These are phyloP conservation scores for Cyphellophora europaea DNA, from an alignment of 2,329 filamentous ascomycete genomes.

Conservation along the genomic window DNA sequence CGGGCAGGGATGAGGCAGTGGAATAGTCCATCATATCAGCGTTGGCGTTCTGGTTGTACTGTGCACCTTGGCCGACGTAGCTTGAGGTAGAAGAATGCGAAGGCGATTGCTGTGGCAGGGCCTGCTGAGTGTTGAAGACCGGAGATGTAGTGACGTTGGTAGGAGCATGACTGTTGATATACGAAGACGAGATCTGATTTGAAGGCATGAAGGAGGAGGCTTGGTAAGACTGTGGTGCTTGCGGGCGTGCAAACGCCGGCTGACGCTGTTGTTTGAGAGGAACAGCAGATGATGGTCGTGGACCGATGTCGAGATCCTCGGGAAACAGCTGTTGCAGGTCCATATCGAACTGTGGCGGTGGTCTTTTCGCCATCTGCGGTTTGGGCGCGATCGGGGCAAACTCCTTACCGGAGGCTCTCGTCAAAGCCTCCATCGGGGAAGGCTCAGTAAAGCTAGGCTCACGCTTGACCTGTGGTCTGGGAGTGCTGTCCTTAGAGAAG, in stretches of 20 bases:
- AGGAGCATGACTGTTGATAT: too few relatives aligned
- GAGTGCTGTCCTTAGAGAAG: slow-evolving; percentile 15
- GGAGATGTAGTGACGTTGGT: slow-evolving; percentile 7
- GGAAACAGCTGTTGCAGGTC: slow-evolving; percentile 43
- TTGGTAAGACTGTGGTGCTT: slow-evolving; percentile 4
- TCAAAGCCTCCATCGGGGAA: slow-evolving; percentile 13
- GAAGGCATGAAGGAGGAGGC: slow-evolving; percentile 1
- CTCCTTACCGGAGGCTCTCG: slow-evolving; percentile 1
- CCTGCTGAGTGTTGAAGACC: not conserved
- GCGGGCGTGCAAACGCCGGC: slow-evolving; percentile 1
- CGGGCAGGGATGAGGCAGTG: slow-evolving; percentile 10
- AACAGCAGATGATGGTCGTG: slow-evolving; percentile 12
- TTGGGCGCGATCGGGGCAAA: slow-evolving; percentile 5
- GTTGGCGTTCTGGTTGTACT: slow-evolving; percentile 18
- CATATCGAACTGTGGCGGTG: slow-evolving; percentile 50
- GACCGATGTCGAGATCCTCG: slow-evolving; percentile 27
- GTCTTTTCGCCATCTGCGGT: slow-evolving; percentile 22
- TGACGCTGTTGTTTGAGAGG: slow-evolving; percentile 7
- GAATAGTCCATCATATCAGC: slow-evolving; percentile 16
- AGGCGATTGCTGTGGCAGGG: slow-evolving; percentile 2
- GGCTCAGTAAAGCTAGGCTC: slow-evolving; percentile 25
- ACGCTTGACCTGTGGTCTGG: slow-evolving; percentile 20
- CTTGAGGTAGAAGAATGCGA: slow-evolving; percentile 6
- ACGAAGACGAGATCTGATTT: slow-evolving; percentile 5
- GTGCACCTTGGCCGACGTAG: slow-evolving; percentile 5